Conservation (phyloP, 495 filamentous ascomycete genomes). For the Penicillium coprophilum region DNA sequence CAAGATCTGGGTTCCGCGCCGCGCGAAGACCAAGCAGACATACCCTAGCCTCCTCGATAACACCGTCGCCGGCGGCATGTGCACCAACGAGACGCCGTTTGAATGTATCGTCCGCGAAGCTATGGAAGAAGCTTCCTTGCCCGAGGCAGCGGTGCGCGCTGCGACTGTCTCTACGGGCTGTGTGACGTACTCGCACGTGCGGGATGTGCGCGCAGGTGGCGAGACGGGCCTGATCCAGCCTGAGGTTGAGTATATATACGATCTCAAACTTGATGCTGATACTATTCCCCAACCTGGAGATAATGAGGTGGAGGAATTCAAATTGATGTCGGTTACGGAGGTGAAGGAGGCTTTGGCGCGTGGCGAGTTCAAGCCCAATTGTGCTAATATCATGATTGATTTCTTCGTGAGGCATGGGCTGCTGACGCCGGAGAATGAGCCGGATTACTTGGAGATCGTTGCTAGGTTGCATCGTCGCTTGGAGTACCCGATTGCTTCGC, state of each 20-base stretch:
- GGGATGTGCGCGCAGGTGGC: slow-evolving; percentile 74
- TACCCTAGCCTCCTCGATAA: slow-evolving; percentile 92
- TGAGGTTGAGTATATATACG: slow-evolving; percentile 89
- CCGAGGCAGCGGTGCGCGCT: slow-evolving; percentile 64
- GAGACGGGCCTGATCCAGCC: slow-evolving; percentile 88
- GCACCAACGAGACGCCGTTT: slow-evolving; percentile 70
- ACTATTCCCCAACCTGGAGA: slow-evolving; percentile 74
- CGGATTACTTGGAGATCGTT: slow-evolving; percentile 74
- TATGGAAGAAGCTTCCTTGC: slow-evolving; percentile 85
- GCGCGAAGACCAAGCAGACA: slow-evolving; percentile 74
- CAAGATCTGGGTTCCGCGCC: slow-evolving; percentile 80
- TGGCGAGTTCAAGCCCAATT: slow-evolving; percentile 93
- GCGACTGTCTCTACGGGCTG: slow-evolving; percentile 60
- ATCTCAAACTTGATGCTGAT: slow-evolving; percentile 71
- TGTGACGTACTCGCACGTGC: slow-evolving; percentile 82
- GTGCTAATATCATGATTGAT: slow-evolving; percentile 76
- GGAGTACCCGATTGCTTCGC: slow-evolving; percentile 69
- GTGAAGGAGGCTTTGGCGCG: slow-evolving; percentile 66
- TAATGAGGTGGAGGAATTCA: slow-evolving; percentile 85
- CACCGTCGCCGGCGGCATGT: slow-evolving; percentile 86
- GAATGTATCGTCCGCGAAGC: slow-evolving; percentile 84
- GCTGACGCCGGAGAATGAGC: slow-evolving; percentile 77
- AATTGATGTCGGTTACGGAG: slow-evolving; percentile 70
- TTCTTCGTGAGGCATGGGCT: slow-evolving; percentile 90
- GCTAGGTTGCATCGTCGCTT: slow-evolving; percentile 74